Evolutionary conservation across 441 rosid species (phyloP), one percentile per base, ranked within the genome.

Genomic region (Theobroma grandiflorum): DNA sequence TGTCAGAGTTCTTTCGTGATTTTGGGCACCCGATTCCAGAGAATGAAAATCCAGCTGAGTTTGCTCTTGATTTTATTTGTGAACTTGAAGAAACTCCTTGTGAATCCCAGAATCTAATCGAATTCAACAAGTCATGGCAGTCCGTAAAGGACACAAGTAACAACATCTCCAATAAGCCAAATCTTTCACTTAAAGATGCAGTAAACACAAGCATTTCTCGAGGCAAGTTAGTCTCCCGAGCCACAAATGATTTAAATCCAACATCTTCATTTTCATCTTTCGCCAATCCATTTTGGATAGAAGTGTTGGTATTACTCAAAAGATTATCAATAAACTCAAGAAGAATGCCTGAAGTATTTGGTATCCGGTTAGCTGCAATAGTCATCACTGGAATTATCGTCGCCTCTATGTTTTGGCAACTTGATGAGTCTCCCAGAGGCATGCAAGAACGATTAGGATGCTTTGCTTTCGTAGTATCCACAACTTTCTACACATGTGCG

Each of bases 401-500:
- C 53, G 98, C 98, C 0, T 88, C 96, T 62, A 85, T 95, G 11
- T 95, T 90, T 84, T 80, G 89, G 84, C 85, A 92, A 8, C 91
- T 94, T 0, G 97, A 95, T 83, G 81, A 82, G 77, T 93, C 98
- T 0, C 98, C 97, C 0, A 89, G 89, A 85, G 98, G 98, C 0
- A 88, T 85, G 4, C 95, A 93, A 75, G 98, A 93, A 81, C 89
- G 98, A 22, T 6, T 95, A 66, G 96, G 98, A 0, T 94, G 92
- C 85, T 89, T 93, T 26, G 98, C 99, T 57, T 94, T 94, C 64
- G 93, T 95, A 70, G 91, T 93, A 93, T 90, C 95, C n/a, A 92
- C 97, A 20, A 94, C 95, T 16, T 93, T 90, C 91, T 95, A 93
- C 87, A 93, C 97, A 3, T 92, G 95, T n/a, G 98, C 95, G 14